phyloP scores from a whole-genome alignment of 257 asterid genomes.

The Solanum paucissectum region DNA sequence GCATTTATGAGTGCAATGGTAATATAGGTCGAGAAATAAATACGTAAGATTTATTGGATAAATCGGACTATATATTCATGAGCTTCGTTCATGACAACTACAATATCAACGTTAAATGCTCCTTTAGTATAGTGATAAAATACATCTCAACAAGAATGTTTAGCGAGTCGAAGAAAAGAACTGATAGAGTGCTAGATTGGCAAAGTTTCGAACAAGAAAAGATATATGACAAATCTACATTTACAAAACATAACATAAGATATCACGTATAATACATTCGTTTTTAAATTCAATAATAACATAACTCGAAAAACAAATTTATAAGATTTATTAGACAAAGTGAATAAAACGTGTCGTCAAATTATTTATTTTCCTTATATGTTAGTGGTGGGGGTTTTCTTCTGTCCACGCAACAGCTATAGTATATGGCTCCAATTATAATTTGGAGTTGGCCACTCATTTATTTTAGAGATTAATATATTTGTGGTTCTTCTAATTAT shows the following conservation, averaged over 20 bases:
- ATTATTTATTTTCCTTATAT: neutral
- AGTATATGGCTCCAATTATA: neutral
- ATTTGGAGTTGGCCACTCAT: neutral
- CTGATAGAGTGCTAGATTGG: fast-evolving
- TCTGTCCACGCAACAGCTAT: neutral
- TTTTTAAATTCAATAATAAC: neutral
- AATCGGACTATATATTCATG: neutral
- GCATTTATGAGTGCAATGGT: neutral
- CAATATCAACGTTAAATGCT: neutral
- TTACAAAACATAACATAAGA: neutral
- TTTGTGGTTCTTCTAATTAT: neutral
- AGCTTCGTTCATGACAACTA: neutral
- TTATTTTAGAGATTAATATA: neutral
- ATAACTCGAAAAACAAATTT: neutral
- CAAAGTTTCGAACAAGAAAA: neutral
- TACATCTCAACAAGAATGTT: neutral
- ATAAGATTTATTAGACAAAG: neutral
- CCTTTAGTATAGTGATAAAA: neutral
- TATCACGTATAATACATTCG: neutral
- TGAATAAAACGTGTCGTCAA: neutral
- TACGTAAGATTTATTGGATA: fast-evolving
- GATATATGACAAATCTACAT: neutral
- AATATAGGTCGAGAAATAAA: neutral
- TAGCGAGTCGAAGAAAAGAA: neutral
- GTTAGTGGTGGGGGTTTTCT: neutral